Conservation (phyloP, 1,139 yeast species). For the Debaryomyces sp. region DNA sequence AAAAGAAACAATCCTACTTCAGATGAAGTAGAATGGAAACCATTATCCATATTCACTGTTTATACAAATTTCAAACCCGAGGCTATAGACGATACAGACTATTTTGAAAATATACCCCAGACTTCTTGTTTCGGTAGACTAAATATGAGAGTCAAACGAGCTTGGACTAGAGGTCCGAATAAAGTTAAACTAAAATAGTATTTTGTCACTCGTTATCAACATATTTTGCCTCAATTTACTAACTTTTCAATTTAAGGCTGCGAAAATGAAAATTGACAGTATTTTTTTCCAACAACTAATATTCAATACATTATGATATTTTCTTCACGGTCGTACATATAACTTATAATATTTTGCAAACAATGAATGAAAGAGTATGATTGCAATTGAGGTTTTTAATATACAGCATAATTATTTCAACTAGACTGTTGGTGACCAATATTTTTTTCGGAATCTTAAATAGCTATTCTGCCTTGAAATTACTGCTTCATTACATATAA, state of each 20-base stretch:
- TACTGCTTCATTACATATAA: no score
- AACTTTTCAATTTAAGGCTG: background rate
- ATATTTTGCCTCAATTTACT: background rate
- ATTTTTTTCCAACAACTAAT: background rate
- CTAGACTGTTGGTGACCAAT: no score
- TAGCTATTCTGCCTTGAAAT: no score
- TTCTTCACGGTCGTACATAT: no score
- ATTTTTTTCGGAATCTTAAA: no score
- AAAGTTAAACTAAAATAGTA: constrained; percentile 7
- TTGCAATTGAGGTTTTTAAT: no score
- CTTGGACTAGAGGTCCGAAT: constrained; percentile 33
- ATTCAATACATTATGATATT: no score
- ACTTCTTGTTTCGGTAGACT: constrained; percentile 42
- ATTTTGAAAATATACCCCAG: constrained; percentile 27
- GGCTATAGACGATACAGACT: constrained; percentile 25
- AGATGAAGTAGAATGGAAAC: constrained; percentile 34
- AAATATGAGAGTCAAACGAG: constrained; percentile 41
- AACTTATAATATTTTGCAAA: no score
- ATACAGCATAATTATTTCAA: no score
- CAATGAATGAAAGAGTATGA: no score
- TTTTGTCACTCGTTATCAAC: background rate
- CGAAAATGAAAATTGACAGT: background rate
- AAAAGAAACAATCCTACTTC: constrained; percentile 22
- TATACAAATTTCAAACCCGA: constrained; percentile 35
- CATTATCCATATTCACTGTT: constrained; percentile 39